Base-by-base conservation (phyloP, 176 grass and related monocot species). In the Oryza glaberrima region DNA sequence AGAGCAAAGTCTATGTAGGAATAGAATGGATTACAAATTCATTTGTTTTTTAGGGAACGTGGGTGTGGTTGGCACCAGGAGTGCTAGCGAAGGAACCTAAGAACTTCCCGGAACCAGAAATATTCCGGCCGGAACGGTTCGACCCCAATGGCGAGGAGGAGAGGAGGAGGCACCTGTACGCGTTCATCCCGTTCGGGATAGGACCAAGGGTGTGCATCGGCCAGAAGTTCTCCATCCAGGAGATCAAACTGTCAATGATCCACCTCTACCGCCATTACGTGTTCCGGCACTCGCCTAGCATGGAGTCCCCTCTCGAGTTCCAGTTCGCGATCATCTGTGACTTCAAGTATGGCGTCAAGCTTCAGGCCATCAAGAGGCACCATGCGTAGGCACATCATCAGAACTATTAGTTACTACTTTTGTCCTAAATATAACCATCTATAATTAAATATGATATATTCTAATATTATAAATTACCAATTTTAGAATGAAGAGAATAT, bases 91-190 rank as follows among this genome's bases (percentile, higher is more conserved):
- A 90, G 63, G 85, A 90, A 28, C 61, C 88, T 19, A 80, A 70
- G n/a, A 73, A 90, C 2, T 97, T 94, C 63, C 90, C 88, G 9
- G 88, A 90, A 1, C 92, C 92, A 4, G 87, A 94, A 41, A 68
- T 51, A 32, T 92, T 94, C 69, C 76, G 67, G 41, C 91, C 91
- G 3, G 91, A 92, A 66, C 77, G 91, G 71, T 97, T 97, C 75
- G 75, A 87, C 34, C 91, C 88, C 0, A 47, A 26, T 15, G 65
- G 77, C 34, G 72, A 90, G 6, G 88, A 93, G 64, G 85, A 90
- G 73, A 71, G 67, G 48, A 51, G 17, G 17, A 81, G 85, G 26
- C 88, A 94, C 52, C 86, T 86, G 11, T 94, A 88, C 48, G 82
- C 91, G 0, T 74, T 83, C 78, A 90, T 90, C 26, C 91, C 91